Percentiles rank a stretch among this genome's conserved stretches.
Evolutionary conservation across 768 basidiomycete genomes (phyloP).

Genomic region (Pleurotus tuber-regium): DNA sequence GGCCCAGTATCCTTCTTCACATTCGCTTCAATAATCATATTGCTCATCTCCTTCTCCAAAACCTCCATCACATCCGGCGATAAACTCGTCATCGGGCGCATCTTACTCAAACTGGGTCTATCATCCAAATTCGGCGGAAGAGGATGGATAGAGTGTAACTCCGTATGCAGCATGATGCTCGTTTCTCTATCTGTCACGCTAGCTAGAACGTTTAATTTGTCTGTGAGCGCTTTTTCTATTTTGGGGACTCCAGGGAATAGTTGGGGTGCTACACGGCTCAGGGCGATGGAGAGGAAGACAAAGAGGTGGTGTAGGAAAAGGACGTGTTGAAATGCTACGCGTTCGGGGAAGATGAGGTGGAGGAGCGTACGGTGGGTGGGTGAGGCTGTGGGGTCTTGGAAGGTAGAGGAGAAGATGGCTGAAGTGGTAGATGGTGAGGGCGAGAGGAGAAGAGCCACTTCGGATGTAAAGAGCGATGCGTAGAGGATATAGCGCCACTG

Average conservation of each 20-base stretch:
- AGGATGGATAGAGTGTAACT: conserved; percentile 52
- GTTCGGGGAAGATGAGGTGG: conserved; percentile 51
- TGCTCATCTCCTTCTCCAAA: conserved; percentile 58
- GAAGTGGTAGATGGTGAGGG: conserved; percentile 40
- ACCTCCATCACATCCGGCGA: conserved; percentile 32
- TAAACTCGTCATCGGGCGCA: conserved; percentile 18
- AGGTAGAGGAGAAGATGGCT: conserved; percentile 18
- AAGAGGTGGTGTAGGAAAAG: conserved; percentile 76
- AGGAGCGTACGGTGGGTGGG: conserved; percentile 29
- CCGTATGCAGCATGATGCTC: conserved; percentile 49
- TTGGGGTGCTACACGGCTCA: conserved; percentile 67
- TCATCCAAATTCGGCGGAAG: conserved; percentile 13
- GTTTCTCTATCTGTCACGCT: conserved; percentile 54
- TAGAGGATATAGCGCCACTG: conserved; percentile 86
- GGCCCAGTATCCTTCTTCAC: conserved; percentile 56
- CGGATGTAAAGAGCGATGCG: conserved; percentile 54
- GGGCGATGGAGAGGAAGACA: conserved; percentile 69
- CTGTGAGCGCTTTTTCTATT: conserved; percentile 39
- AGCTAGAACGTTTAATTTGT: conserved; percentile 39
- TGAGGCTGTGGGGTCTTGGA: conserved; percentile 14
- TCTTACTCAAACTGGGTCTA: conserved; percentile 12
- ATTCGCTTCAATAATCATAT: conserved; percentile 61
- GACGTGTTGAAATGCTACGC: conserved; percentile 76
- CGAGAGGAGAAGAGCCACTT: conserved; percentile 63
- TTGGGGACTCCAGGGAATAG: conserved; percentile 48